phyloP scores from a whole-genome alignment of 352 stramenopile genomes.

The Plasmopara muralis region DNA sequence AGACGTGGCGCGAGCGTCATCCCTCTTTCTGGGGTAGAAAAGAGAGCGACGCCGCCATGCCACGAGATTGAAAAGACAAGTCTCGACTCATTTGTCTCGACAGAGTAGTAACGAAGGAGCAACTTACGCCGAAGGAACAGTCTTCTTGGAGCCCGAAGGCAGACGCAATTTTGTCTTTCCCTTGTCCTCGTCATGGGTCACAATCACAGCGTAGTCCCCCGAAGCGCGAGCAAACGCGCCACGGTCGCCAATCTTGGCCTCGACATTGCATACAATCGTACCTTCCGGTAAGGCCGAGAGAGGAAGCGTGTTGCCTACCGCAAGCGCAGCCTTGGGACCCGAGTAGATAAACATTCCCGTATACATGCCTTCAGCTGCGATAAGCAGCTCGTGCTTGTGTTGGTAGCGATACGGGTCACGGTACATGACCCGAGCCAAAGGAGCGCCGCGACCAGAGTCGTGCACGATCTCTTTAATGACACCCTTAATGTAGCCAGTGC shows the following conservation, averaged over 20 bases:
- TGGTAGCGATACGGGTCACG: conserved; percentile 88
- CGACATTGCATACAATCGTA: conserved; percentile 99
- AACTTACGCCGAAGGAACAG: conserved; percentile 88
- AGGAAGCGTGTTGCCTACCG: conserved; percentile 97
- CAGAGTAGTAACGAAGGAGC: conserved; percentile 19
- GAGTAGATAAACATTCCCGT: conserved; percentile 98
- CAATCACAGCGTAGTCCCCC: conserved; percentile 98
- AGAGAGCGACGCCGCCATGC: conserved; percentile 28
- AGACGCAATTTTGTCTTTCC: conserved; percentile 94
- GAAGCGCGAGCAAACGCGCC: conserved; percentile 94
- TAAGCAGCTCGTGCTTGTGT: conserved; percentile 93
- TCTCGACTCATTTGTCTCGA: conserved; percentile 23
- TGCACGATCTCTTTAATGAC: conserved; percentile 99
- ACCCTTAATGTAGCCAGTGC: conserved; percentile 97
- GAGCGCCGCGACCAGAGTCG: conserved; percentile 95
- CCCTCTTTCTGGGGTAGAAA: conserved; percentile 5
- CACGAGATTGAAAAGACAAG: conserved; percentile 10
- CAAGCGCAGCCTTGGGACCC: conserved; percentile 94
- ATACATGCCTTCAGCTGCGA: conserved; percentile 98
- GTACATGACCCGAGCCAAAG: conserved; percentile 93
- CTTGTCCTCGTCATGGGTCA: conserved; percentile 98
- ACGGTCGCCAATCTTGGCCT: conserved; percentile 93
- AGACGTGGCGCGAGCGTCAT: conserved; percentile 21
- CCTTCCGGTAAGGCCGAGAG: conserved; percentile 94
- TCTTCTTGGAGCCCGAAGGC: conserved; percentile 97